A percentile compares a stretch with the other conserved stretches of the same genome.
Evolutionary conservation across 23 red algal species (phyloP).

Genomic region (Gracilaria caudata): DNA sequence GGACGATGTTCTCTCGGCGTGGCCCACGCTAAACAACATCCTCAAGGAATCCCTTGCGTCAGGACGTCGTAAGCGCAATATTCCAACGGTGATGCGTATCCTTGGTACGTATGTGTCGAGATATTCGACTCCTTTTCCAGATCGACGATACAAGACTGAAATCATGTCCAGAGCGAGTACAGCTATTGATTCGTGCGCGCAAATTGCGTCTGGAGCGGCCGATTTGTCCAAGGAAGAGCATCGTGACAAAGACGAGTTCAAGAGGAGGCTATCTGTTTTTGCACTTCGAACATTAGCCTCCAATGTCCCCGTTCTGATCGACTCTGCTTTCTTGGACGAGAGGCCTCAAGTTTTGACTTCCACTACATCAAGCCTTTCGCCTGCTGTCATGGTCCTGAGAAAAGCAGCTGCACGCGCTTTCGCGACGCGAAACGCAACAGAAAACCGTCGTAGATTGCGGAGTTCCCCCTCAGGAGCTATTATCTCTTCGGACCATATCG

Average conservation of each 20-base stretch:
- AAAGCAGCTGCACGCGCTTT: constrained; percentile 35
- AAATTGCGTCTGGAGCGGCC: constrained; percentile 35
- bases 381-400: constrained; percentile 41
- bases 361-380: constrained; percentile 31
- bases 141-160: constrained; percentile 31
- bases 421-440: constrained; percentile 30
- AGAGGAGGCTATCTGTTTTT: constrained; percentile 40
- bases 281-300: constrained; percentile 44
- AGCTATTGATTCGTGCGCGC: constrained; percentile 27
- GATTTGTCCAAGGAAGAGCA: constrained; percentile 40
- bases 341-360: constrained; percentile 50
- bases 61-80: constrained; percentile 30
- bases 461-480: background rate
- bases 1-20: constrained; percentile 48
- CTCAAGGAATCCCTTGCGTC: constrained; percentile 37
- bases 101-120: constrained; percentile 41
- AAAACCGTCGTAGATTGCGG: constrained; percentile 24
- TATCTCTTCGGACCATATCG: constrained; percentile 5
- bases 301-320: constrained; percentile 41
- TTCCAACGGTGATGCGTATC: constrained; percentile 15
- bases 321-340: constrained; percentile 65
- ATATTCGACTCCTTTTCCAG: constrained; percentile 50
- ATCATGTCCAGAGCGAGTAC: constrained; percentile 34
- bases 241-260: constrained; percentile 19
- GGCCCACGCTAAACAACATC: constrained; percentile 17